These are phyloP conservation scores for Trypanosoma vivax DNA, from an alignment of 208 protist genomes.

Conservation along the genomic window DNA sequence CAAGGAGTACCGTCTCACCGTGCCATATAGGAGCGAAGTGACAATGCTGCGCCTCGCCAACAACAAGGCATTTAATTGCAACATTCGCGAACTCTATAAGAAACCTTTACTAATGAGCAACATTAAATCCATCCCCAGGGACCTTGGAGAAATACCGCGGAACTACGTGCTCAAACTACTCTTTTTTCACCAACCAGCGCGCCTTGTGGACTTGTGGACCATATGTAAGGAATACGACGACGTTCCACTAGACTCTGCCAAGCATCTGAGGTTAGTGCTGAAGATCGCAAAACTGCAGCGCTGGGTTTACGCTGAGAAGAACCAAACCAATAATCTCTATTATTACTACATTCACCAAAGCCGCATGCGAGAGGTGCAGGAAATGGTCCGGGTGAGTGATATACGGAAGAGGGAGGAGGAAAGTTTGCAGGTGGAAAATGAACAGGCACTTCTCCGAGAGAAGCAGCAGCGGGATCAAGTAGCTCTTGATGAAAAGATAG, in stretches of 20 bases:
- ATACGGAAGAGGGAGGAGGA: constrained; percentile 48
- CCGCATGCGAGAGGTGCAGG: constrained; percentile 71
- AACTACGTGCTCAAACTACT: constrained; percentile 82
- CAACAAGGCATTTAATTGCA: constrained; percentile 58
- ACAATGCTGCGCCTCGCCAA: constrained; percentile 64
- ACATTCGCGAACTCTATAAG: constrained; percentile 87
- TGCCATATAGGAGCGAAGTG: constrained; percentile 80
- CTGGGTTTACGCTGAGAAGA: constrained; percentile 89
- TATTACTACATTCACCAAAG: constrained; percentile 87
- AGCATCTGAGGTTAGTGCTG: constrained; percentile 80
- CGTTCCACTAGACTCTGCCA: constrained; percentile 80
- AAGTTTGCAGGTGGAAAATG: constrained; percentile 13
- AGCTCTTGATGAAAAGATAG: constrained; percentile 54
- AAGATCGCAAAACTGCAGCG: constrained; percentile 81
- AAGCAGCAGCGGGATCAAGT: constrained; percentile 5
- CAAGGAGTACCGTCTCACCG: constrained; percentile 69
- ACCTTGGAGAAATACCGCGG: constrained; percentile 83
- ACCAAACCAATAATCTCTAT: constrained; percentile 83
- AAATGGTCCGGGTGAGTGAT: constrained; percentile 70
- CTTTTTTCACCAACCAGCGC: constrained; percentile 85
- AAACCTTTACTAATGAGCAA: constrained; percentile 67
- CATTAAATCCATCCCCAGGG: constrained; percentile 81
- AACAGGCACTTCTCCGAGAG: constrained; percentile 7
- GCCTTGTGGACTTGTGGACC: constrained; percentile 75
- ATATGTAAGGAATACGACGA: constrained; percentile 82